These are phyloP conservation scores for Cladosporium sp. DNA, from an alignment of 2,329 filamentous ascomycete species.

Conservation along the genomic window DNA sequence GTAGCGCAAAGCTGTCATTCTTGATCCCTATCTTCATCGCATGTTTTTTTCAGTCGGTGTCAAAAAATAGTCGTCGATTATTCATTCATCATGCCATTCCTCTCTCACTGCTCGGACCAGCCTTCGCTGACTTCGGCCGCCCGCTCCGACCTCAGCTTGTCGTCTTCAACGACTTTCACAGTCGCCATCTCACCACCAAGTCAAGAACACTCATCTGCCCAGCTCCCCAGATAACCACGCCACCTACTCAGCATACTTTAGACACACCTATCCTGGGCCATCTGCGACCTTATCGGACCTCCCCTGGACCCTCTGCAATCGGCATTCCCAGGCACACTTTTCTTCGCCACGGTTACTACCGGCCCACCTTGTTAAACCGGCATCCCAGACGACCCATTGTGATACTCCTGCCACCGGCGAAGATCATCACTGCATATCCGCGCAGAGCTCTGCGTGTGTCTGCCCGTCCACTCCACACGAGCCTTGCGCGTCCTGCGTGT, in stretches of 20 bases:
- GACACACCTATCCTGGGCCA: too few relatives aligned
- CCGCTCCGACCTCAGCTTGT: conserved; percentile 1
- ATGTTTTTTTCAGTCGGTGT: background rate
- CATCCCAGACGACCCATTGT: background rate
- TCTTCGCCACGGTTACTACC: conserved; percentile 7
- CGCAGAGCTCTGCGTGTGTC: background rate
- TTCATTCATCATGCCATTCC: too few relatives aligned
- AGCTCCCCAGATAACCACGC: too few relatives aligned
- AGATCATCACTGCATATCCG: conserved; percentile 4
- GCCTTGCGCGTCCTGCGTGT: background rate
- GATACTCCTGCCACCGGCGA: background rate
- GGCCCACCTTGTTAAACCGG: conserved; percentile 8
- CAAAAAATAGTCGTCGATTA: too few relatives aligned
- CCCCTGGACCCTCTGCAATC: too few relatives aligned
- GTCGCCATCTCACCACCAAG: too few relatives aligned
- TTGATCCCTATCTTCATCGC: background rate
- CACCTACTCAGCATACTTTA: too few relatives aligned
- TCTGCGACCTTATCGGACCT: too few relatives aligned
- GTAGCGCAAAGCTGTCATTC: background rate
- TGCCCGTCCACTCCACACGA: background rate
- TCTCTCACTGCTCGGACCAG: background rate
- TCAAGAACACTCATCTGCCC: too few relatives aligned
- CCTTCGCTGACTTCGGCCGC: conserved; percentile 6
- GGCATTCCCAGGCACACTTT: too few relatives aligned
- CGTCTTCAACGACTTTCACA: background rate